These are phyloP conservation scores for Xylariaceae sp. DNA, from an alignment of 2,329 filamentous ascomycete species.

Conservation along the genomic window DNA sequence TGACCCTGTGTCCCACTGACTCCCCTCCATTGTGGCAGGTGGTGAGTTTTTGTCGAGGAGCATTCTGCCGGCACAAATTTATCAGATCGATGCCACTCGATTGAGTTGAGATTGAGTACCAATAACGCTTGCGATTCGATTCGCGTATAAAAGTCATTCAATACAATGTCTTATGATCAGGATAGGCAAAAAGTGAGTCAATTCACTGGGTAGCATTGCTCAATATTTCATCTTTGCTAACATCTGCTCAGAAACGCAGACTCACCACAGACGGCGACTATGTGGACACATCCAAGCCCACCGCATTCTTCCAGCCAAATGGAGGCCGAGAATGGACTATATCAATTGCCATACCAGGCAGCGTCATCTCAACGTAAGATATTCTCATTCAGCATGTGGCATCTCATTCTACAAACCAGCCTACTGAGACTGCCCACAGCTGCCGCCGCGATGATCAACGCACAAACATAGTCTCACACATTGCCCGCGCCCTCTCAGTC, in stretches of 20 bases:
- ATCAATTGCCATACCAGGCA: constrained; percentile 75
- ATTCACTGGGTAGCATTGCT: not conserved
- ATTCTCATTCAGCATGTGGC: not conserved
- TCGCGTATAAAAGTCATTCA: no score
- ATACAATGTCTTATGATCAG: constrained; percentile 28
- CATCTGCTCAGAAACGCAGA: constrained; percentile 48
- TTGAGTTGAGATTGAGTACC: no score
- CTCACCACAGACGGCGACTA: constrained; percentile 40
- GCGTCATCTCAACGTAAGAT: constrained; percentile 69
- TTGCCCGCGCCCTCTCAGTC: constrained; percentile 77
- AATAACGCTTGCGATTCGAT: no score
- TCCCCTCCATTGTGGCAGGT: constrained; percentile 8
- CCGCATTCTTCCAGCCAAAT: constrained; percentile 64
- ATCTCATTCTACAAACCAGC: not conserved
- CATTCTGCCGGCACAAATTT: constrained; percentile 25
- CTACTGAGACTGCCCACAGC: constrained; percentile 41
- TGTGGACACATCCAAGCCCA: constrained; percentile 63
- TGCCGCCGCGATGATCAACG: constrained; percentile 72
- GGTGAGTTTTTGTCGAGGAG: constrained; percentile 23
- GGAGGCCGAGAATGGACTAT: constrained; percentile 69
- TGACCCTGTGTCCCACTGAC: no score
- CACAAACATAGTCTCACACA: constrained; percentile 67
- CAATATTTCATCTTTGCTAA: constrained; percentile 2
- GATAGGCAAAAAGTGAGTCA: constrained; percentile 28
- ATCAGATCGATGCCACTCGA: not conserved